Base-by-base conservation (phyloP, 345 rosid species). In the Lagerstroemia speciosa region DNA sequence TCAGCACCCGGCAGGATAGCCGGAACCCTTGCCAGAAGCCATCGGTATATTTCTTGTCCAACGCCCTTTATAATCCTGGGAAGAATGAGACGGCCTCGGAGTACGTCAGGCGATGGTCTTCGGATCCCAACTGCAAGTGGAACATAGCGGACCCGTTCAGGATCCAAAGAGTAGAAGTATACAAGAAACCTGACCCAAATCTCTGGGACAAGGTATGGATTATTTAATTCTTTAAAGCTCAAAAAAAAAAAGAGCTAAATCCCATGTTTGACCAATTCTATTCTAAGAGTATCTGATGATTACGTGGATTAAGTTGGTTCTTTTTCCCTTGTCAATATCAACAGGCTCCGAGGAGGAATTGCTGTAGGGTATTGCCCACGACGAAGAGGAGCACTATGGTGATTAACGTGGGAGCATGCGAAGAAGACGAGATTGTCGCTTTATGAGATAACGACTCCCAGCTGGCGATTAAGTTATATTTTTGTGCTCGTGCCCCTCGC, bases 291-390 rank as follows among this genome's bases (percentile, higher is more conserved):
- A 3, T 37, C 6, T 37, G 4, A 38, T 38, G 43, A 38, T 38
- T 38, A 38, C 43, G 12, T 38, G 43, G 43, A 38, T 40, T 10
- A 31, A n/a, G 0, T 58, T 41, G n/a, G 40, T 58, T 30, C 10
- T 61, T 33, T 24, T 66, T 64, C 24, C 33, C 68, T 55, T 55
- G 29, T 32, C 8, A 33, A 72, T 30, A 52, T 67, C 65, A 29
- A 24, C 71, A 83, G 87, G 78, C 84, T 30, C 84, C 84, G 17
- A 78, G 87, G 72, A 83, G 87, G 62, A 80, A 80, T 53, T 83
- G 87, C 65, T 83, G 87, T 75, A 71, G 78, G 78, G 76, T 83
- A 14, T 5, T 73, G 61, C 71, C 71, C n/a, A 61, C 50, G 20
- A 57, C 43, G 60, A 64, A 67, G 76, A 64, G 70, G 64, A n/a